Base-by-base conservation (phyloP, 2,329 filamentous ascomycete species). In the Colletotrichum truncatum region DNA sequence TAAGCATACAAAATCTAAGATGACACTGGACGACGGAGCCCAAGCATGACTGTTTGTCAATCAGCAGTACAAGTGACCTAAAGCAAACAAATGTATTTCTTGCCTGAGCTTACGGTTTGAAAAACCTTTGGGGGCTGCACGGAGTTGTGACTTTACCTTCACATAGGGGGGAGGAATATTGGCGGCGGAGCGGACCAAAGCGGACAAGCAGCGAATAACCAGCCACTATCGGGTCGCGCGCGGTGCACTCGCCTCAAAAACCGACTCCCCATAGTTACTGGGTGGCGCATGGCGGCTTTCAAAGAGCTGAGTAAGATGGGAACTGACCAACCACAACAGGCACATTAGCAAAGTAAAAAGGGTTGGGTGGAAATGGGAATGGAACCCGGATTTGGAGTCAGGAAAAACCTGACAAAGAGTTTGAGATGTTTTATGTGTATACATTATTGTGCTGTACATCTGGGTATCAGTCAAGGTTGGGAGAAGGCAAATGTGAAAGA, bases 261-360 rank as follows among this genome's bases (percentile, higher is more conserved):
- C 4, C 10, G 1, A 43, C 34, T 18, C 9, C 32, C 18, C 28
- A 28, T 28, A 30, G 43, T 3, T 18, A 28, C 10, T 39, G 28
- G 34, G 54, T 54, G 23, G 21, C 23, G 54, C 52, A 25, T 16
- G 6, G 11, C 23, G 51, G 54, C 51, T 62, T 65, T 51, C 26
- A 55, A 62, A 65, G 57, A 55, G 51, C 49, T 65, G 62, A 65
- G 57, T 62, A 62, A 65, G 49, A 25, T 30, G 49, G 30, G 18
- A 25, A 39, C n/a, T n/a, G 25, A 43, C 56, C 62, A 65, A 65
- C 58, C 57, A 49, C 14, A 34, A 14, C 16, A 30, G 9, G 23
- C 32, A 32, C n/a, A 56, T 55, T 55, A 32, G 34, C 55, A 55
- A 59, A 58, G n/a, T 10, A 18, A 23, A 10, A 1, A 43, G 16